These are phyloP conservation scores for Leccinellum albellum DNA, from an alignment of 768 basidiomycete species.

Conservation along the genomic window DNA sequence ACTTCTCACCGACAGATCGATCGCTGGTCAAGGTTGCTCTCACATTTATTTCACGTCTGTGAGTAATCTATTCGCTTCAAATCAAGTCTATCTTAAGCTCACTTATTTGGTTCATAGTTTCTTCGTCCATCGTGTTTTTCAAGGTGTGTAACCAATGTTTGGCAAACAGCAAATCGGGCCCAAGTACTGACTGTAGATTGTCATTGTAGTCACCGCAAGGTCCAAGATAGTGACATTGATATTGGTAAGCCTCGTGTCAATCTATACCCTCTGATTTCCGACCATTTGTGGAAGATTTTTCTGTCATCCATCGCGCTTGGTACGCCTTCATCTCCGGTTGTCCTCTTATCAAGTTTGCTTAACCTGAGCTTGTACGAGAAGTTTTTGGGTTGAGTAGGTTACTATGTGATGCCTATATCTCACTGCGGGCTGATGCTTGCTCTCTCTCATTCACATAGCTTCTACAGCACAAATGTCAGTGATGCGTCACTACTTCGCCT, in stretches of 20 bases:
- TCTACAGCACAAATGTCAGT: slow-evolving; percentile 27
- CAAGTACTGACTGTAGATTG: background rate
- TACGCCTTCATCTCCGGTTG: slow-evolving; percentile 5
- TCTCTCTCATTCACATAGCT: slow-evolving; percentile 6
- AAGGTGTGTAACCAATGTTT: slow-evolving; percentile 11
- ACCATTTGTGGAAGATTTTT: slow-evolving; percentile 11
- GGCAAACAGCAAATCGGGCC: background rate
- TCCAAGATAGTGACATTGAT: slow-evolving; percentile 10
- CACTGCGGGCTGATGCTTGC: background rate
- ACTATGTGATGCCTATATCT: background rate
- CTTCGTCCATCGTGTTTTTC: slow-evolving; percentile 23
- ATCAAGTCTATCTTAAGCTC: background rate
- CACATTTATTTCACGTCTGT: slow-evolving; percentile 27
- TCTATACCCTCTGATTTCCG: background rate
- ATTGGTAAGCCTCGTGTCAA: slow-evolving; percentile 14
- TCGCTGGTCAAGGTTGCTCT: slow-evolving; percentile 19
- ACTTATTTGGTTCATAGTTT: slow-evolving; percentile 15
- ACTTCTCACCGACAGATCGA: background rate
- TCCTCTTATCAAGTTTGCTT: slow-evolving; percentile 1
- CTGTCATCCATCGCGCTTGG: slow-evolving; percentile 21
- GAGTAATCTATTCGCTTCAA: slow-evolving; percentile 1
- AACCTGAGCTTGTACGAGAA: slow-evolving; percentile 11
- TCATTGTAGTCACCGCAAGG: slow-evolving; percentile 17
- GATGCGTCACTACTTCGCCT: background rate
- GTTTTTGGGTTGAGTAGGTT: slow-evolving; percentile 29